Evolutionary conservation across 352 stramenopile genomes (phyloP).

Genomic region (Phytophthora hybrid): DNA sequence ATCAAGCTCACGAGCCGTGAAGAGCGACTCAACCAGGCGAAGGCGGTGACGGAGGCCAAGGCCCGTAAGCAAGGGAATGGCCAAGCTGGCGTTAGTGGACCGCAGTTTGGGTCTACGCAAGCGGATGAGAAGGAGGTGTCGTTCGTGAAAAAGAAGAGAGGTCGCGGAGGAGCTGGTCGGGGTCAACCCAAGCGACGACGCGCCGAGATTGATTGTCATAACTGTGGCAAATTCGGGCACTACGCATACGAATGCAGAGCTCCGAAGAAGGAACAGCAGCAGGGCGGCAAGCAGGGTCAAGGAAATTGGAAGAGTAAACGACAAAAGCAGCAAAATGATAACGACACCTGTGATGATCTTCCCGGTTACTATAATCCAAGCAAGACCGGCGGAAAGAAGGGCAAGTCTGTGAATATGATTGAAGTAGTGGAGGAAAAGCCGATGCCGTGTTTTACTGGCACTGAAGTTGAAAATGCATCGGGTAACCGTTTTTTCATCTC

Average conservation of each 20-base stretch:
- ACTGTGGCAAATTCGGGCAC: not conserved
- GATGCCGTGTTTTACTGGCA: not conserved
- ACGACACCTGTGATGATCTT: slow-evolving; percentile 7
- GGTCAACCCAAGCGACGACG: not conserved
- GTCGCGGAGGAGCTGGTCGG: not conserved
- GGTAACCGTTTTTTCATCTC: not conserved
- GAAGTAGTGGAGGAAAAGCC: not conserved
- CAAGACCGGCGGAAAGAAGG: not conserved
- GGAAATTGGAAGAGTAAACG: not conserved
- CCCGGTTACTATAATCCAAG: slow-evolving; percentile 11
- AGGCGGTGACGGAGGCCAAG: not conserved
- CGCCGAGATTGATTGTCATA: not conserved
- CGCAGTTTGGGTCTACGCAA: not conserved
- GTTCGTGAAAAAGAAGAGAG: not conserved
- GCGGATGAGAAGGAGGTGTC: not conserved
- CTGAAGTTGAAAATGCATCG: not conserved
- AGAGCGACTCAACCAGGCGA: slow-evolving; percentile 4
- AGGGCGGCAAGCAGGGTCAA: not conserved
- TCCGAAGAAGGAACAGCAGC: not conserved
- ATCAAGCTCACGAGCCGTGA: slow-evolving; percentile 8
- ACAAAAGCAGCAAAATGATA: not conserved
- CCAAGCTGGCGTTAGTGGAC: not conserved
- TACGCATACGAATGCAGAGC: not conserved
- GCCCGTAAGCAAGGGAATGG: not conserved
- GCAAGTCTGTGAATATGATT: slow-evolving; percentile 12